These are phyloP conservation scores for Diplodia seriata DNA, from an alignment of 2,329 filamentous ascomycete genomes.

Conservation along the genomic window DNA sequence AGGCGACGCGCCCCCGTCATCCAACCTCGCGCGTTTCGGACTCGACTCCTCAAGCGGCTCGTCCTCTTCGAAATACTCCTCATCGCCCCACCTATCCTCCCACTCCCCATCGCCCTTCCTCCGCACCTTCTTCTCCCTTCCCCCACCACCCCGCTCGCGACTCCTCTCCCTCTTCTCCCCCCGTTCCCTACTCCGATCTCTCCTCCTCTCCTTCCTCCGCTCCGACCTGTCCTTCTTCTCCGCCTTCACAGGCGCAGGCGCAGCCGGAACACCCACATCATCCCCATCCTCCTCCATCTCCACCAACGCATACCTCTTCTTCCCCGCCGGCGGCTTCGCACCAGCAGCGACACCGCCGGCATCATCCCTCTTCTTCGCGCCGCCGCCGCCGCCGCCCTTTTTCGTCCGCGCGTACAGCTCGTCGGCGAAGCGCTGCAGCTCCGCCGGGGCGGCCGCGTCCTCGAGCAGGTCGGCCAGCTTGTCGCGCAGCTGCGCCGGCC, in stretches of 20 bases:
- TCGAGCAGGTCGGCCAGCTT: conserved; percentile 62
- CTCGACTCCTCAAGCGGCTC: conserved; percentile 72
- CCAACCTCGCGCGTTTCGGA: conserved; percentile 63
- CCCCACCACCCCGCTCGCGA: conserved; percentile 56
- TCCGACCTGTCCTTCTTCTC: conserved; percentile 39
- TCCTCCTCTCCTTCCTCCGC: conserved; percentile 41
- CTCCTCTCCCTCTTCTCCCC: conserved; percentile 50
- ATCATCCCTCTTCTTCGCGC: background rate
- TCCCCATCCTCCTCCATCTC: conserved; percentile 61
- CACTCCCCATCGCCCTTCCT: conserved; percentile 63
- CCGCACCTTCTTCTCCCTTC: conserved; percentile 52
- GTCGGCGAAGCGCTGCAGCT: conserved; percentile 56
- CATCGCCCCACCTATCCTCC: conserved; percentile 83
- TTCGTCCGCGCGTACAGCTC: conserved; percentile 51
- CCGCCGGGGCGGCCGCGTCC: conserved; percentile 47
- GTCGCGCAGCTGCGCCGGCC: conserved; percentile 55
- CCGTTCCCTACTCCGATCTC: conserved; percentile 46
- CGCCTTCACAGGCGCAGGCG: conserved; percentile 33
- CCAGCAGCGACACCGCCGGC: background rate
- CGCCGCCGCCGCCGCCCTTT: conserved; percentile 24
- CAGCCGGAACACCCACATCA: conserved; percentile 37
- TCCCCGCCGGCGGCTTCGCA: conserved; percentile 25
- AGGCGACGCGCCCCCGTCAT: conserved; percentile 59
- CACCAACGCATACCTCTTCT: conserved; percentile 61
- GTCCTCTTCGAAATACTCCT: conserved; percentile 65